Evolutionary conservation across 2,329 filamentous ascomycete species (phyloP).

Genomic region (Stachybotrys chartarum): DNA sequence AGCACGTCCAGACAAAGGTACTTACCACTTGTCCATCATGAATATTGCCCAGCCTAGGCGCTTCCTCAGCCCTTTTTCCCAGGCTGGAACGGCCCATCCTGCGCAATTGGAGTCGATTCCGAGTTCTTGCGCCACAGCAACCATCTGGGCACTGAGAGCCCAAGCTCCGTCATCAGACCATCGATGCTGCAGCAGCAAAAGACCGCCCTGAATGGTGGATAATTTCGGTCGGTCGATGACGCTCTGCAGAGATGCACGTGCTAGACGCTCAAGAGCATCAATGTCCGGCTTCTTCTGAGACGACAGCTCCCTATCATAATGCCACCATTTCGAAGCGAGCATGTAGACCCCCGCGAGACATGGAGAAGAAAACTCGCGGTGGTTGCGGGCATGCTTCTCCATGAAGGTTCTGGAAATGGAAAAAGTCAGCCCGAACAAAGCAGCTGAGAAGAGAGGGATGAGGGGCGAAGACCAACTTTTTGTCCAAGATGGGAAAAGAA

Average conservation of each 20-base stretch:
- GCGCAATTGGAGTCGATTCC: slow-evolving; percentile 49
- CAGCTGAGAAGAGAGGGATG: not conserved
- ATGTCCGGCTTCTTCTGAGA: slow-evolving; percentile 17
- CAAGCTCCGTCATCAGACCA: slow-evolving; percentile 3
- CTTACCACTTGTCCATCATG: slow-evolving; percentile 52
- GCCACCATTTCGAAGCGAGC: slow-evolving; percentile 47
- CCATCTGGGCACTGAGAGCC: slow-evolving; percentile 35
- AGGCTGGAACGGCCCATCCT: slow-evolving; percentile 47
- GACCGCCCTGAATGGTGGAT: slow-evolving; percentile 19
- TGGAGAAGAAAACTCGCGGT: slow-evolving; percentile 43
- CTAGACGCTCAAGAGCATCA: slow-evolving; percentile 13
- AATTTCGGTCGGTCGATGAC: slow-evolving; percentile 22
- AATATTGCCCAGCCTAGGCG: slow-evolving; percentile 52
- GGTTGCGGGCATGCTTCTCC: slow-evolving; percentile 42
- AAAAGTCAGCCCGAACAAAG: not conserved
- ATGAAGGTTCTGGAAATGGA: slow-evolving; percentile 30
- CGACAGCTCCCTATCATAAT: slow-evolving; percentile 29
- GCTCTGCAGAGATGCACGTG: slow-evolving; percentile 15
- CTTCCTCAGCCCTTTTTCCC: slow-evolving; percentile 50
- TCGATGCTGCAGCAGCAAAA: slow-evolving; percentile 19
- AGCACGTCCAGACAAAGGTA: not conserved
- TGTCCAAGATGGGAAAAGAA: slow-evolving; percentile 44
- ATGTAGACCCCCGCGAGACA: slow-evolving; percentile 49
- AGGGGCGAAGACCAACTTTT: slow-evolving; percentile 23
- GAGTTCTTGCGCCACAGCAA: slow-evolving; percentile 43